A percentile compares a stretch with the other conserved stretches of the same genome.
These are phyloP conservation scores for Botryotinia globosa DNA, from an alignment of 2,329 filamentous ascomycete species.

Conservation along the genomic window DNA sequence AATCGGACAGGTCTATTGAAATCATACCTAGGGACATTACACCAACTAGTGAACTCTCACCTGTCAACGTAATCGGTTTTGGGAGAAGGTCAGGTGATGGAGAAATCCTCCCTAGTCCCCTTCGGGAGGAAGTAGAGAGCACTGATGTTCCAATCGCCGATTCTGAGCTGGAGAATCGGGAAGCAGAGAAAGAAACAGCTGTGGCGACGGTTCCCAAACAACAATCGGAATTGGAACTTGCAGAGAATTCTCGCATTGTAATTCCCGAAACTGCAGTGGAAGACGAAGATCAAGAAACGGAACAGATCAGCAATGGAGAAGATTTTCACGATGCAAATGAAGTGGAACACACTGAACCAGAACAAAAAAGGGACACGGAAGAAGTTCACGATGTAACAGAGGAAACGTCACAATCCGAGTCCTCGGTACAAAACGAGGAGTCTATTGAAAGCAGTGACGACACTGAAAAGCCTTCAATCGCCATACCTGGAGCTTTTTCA, in stretches of 20 bases:
- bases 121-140: slow-evolving; percentile 15
- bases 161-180: not conserved
- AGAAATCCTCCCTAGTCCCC: slow-evolving; percentile 14
- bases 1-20: slow-evolving; percentile 35
- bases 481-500: slow-evolving; percentile 33
- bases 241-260: not conserved
- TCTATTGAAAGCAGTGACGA: slow-evolving; percentile 30
- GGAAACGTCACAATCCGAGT: slow-evolving; percentile 30
- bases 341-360: slow-evolving; percentile 6
- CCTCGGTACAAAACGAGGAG: slow-evolving; percentile 27
- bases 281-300: not conserved
- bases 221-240: not conserved
- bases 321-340: slow-evolving; percentile 10
- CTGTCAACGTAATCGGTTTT: slow-evolving; percentile 14
- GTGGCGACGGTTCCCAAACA: not conserved
- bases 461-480: slow-evolving; percentile 37
- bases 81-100: slow-evolving; percentile 9
- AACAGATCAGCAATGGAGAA: slow-evolving; percentile 16
- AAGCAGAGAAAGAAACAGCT: not conserved
- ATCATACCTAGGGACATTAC: slow-evolving; percentile 37
- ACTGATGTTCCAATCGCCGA: not conserved
- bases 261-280: not conserved
- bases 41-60: slow-evolving; percentile 25
- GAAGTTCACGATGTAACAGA: slow-evolving; percentile 18
- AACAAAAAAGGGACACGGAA: slow-evolving; percentile 10